Evolutionary conservation across 1,139 yeast genomes (phyloP).

Genomic region (Scheffersomyces illinoinensis): DNA sequence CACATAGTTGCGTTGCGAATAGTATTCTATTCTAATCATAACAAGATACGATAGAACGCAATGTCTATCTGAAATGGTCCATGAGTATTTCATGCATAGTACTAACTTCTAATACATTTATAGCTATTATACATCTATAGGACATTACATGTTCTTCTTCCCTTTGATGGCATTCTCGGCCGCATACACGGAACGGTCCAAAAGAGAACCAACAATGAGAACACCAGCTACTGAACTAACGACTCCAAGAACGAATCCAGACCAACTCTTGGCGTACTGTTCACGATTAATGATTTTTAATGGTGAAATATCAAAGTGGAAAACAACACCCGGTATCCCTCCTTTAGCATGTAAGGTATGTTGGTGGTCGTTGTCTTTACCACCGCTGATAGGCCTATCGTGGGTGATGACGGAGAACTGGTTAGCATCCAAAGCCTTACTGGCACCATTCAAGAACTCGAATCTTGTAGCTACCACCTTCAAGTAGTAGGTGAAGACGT

Average conservation of each 20-base stretch:
- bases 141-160: conserved; percentile 54
- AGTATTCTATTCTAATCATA: background rate
- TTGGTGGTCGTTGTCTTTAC: conserved; percentile 87
- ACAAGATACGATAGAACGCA: background rate
- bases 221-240: conserved; percentile 93
- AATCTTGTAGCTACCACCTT: conserved; percentile 91
- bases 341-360: conserved; percentile 83
- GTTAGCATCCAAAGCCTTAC: conserved; percentile 67
- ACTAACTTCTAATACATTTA: background rate
- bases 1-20: background rate
- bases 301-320: conserved; percentile 90
- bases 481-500: conserved; percentile 73
- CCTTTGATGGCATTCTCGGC: conserved; percentile 80
- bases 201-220: conserved; percentile 83
- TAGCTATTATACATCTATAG: background rate
- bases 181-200: conserved; percentile 86
- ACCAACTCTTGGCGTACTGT: conserved; percentile 76
- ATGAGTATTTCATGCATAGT: background rate
- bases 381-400: conserved; percentile 82
- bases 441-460: conserved; percentile 57
- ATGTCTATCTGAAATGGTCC: background rate
- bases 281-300: conserved; percentile 87
- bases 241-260: conserved; percentile 81
- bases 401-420: conserved; percentile 92
- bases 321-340: conserved; percentile 87